These are phyloP conservation scores for Fragaria ananassa DNA, from an alignment of 306 rosid genomes.

Conservation along the genomic window DNA sequence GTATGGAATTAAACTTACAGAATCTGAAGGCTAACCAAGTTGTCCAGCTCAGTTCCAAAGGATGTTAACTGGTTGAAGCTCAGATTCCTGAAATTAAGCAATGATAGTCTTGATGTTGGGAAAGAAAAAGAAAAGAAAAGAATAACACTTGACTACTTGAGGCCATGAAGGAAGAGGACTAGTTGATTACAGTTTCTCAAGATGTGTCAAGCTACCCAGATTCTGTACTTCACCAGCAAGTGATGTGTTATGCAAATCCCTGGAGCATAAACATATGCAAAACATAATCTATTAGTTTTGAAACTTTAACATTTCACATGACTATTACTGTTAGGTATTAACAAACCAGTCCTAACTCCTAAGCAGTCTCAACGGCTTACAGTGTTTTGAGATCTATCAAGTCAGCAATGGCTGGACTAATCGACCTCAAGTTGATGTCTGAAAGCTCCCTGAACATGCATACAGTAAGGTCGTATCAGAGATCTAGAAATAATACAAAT, in stretches of 20 bases:
- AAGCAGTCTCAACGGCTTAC: conserved; percentile 40
- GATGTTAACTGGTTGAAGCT: conserved; percentile 76
- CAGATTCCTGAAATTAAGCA: conserved; percentile 67
- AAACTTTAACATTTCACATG: not conserved
- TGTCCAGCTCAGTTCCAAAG: conserved; percentile 65
- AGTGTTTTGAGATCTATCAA: conserved; percentile 77
- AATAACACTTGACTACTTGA: too few species aligned
- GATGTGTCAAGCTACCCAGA: conserved; percentile 70
- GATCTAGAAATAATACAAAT: not conserved
- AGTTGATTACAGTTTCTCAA: conserved; percentile 67
- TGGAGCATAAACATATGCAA: conserved; percentile 32
- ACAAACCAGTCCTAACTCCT: not conserved
- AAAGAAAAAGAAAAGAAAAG: not conserved
- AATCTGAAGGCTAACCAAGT: conserved; percentile 65
- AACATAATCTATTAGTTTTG: not conserved
- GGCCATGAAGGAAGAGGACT: conserved; percentile 13
- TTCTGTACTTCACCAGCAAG: conserved; percentile 75
- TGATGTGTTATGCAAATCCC: conserved; percentile 89
- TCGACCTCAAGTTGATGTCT: conserved; percentile 69
- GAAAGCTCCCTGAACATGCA: conserved; percentile 58
- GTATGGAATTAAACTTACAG: conserved; percentile 47
- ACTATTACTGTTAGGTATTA: not conserved
- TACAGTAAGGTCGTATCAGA: not conserved
- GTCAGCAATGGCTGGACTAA: conserved; percentile 82
- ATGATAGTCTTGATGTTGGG: conserved; percentile 1